Base-by-base conservation (phyloP, 129 eudicot species). In the Centrapalus pauciflorus region DNA sequence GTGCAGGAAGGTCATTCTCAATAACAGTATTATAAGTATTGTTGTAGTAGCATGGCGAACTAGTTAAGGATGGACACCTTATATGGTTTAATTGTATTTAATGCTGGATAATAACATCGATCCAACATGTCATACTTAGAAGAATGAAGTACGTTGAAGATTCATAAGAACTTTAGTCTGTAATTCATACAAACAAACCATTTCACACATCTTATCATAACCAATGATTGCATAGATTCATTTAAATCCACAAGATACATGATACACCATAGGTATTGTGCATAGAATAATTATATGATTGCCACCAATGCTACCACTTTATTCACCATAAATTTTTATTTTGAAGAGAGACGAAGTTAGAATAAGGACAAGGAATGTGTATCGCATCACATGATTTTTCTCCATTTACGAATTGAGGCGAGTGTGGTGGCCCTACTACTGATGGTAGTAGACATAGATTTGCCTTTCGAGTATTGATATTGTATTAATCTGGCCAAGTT, bases 341-440 rank as follows among this genome's bases (percentile, higher is more conserved):
- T 43, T 43, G 50, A 43, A 20, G 50, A 43, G 20, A 43, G 50
- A 43, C 14, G 50, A 20, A 13, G 50, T 43, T 4, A n/a, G 4
- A 13, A 43, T 14, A 13, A 43, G 21, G 50, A 41, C 5, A 43
- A 20, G 14, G 21, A 43, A 4, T 14, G 50, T 13, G 49, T 41
- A 41, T 41, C n/a, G n/a, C 55, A 57, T 56, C 38, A 46, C 29
- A 20, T 33, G 30, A 21, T 21, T 69, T 10, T 58, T 60, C 49
- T 59, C 45, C 34, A 59, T 59, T 8, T 50, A 21, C 38, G 49
- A 33, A 49, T 29, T 23, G 9, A 46, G 61, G 52, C 19, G 43
- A 24, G 20, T 70, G 63, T 32, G 46, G 3, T 66, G 72, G 30
- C n/a, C n/a, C n/a, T n/a, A n/a, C n/a, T 41, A 41, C 3, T 66